Percentiles rank a stretch among this genome's conserved stretches.
phyloP scores from a whole-genome alignment of 768 basidiomycete genomes.

The Favolaschia claudopus region DNA sequence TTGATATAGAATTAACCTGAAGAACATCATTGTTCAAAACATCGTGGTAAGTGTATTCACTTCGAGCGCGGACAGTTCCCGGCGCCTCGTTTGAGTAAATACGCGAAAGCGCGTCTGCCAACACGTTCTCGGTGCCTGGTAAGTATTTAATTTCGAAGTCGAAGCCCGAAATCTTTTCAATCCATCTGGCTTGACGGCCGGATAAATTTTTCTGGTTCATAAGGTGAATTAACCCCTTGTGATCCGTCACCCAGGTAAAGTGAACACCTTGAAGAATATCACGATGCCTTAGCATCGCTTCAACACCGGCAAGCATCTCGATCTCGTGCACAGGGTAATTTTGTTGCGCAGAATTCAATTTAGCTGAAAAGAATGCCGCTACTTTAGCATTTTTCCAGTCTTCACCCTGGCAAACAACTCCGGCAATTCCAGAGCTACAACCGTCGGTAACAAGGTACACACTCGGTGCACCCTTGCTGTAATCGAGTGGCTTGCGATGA shows the following conservation, averaged over 20 bases:
- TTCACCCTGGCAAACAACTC: slow-evolving; percentile 10
- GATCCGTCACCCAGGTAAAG: slow-evolving; percentile 20
- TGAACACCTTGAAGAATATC: slow-evolving; percentile 8
- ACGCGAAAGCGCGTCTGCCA: neutral
- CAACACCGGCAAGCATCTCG: slow-evolving; percentile 18
- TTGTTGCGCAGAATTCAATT: slow-evolving; percentile 26
- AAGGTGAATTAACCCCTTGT: slow-evolving; percentile 6
- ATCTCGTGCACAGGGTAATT: slow-evolving; percentile 22
- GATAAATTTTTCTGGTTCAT: slow-evolving; percentile 4
- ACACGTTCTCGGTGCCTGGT: neutral
- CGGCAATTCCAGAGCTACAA: neutral
- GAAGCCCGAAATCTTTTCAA: slow-evolving; percentile 12
- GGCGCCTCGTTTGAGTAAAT: neutral
- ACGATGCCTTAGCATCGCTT: slow-evolving; percentile 21
- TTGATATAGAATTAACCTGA: neutral
- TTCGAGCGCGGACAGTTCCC: neutral
- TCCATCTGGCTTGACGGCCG: slow-evolving; percentile 3
- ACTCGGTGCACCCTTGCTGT: neutral
- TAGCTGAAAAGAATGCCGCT: slow-evolving; percentile 32
- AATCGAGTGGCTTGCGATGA: neutral
- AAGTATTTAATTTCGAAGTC: slow-evolving; percentile 15
- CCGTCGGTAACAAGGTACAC: neutral
- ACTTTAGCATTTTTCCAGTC: slow-evolving; percentile 34
- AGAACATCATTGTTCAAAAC: neutral
- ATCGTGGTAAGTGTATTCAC: neutral